phyloP scores from a whole-genome alignment of 805 yeast species.

The Wickerhamiella cacticola region DNA sequence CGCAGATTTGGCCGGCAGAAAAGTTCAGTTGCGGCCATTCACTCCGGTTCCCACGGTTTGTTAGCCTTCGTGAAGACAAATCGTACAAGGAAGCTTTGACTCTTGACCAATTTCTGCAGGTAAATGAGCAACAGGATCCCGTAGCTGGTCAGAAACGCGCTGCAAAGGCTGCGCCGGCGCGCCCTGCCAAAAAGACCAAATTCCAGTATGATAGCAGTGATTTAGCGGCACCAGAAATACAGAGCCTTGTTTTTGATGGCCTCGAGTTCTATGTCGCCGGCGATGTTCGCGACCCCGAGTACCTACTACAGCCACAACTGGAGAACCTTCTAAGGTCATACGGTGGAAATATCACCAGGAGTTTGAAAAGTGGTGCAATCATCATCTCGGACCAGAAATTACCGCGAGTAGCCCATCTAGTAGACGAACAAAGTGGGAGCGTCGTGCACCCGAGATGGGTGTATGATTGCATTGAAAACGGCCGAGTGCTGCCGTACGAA shows the following conservation, averaged over 20 bases:
- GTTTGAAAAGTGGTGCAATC: conserved; percentile 2
- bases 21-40: conserved; percentile 58
- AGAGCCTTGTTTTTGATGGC: conserved; percentile 19
- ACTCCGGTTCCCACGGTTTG: conserved; percentile 63
- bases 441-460: conserved; percentile 62
- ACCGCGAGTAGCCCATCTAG: conserved; percentile 15
- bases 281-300: conserved; percentile 22
- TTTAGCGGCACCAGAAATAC: too few species aligned
- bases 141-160: conserved; percentile 6
- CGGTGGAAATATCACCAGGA: conserved; percentile 26
- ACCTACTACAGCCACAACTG: conserved; percentile 19
- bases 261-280: conserved; percentile 22
- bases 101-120: conserved; percentile 37
- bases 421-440: conserved; percentile 31
- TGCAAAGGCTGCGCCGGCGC: conserved; percentile 20
- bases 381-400: conserved; percentile 21
- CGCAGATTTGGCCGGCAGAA: conserved; percentile 47
- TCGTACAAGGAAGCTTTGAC: conserved; percentile 44
- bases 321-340: conserved; percentile 21
- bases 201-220: conserved; percentile 10
- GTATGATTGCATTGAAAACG: conserved; percentile 44
- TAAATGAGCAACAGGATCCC: conserved; percentile 25
- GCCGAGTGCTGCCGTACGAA: conserved; percentile 41
- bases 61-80: conserved; percentile 58
- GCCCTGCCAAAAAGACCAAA: conserved; percentile 19